These are phyloP conservation scores for Sordariomycetes sp. DNA, from an alignment of 2,329 filamentous ascomycete species.

Conservation along the genomic window DNA sequence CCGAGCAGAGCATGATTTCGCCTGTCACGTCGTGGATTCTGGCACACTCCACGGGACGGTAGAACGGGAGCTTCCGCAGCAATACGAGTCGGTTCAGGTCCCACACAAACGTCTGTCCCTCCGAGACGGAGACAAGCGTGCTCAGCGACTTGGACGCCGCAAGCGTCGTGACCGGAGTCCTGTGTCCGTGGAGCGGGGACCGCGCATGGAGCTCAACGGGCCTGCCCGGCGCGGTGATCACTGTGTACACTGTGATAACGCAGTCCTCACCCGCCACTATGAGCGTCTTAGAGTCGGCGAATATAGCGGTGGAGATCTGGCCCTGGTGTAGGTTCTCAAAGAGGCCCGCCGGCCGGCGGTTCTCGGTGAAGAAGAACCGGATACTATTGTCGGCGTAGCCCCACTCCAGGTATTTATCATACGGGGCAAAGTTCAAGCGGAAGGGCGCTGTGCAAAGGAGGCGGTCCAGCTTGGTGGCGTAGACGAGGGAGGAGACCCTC, in stretches of 20 bases:
- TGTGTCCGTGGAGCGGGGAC: slow-evolving; percentile 82
- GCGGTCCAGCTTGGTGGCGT: slow-evolving; percentile 69
- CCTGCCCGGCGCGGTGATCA: slow-evolving; percentile 53
- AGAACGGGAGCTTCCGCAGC: slow-evolving; percentile 59
- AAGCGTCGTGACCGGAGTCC: slow-evolving; percentile 68
- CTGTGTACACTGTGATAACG: slow-evolving; percentile 74
- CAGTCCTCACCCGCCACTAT: slow-evolving; percentile 91
- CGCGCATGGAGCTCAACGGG: slow-evolving; percentile 69
- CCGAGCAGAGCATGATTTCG: slow-evolving; percentile 77
- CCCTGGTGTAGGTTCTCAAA: slow-evolving; percentile 93
- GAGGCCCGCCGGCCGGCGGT: slow-evolving; percentile 70
- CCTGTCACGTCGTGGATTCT: slow-evolving; percentile 85
- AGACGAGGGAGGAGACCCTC: slow-evolving; percentile 67
- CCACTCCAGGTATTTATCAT: slow-evolving; percentile 92
- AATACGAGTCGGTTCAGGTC: slow-evolving; percentile 87
- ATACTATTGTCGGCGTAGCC: slow-evolving; percentile 89
- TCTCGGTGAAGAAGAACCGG: slow-evolving; percentile 80
- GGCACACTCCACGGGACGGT: slow-evolving; percentile 57
- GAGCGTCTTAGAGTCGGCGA: slow-evolving; percentile 82
- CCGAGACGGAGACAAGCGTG: slow-evolving; percentile 70
- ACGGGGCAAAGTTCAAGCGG: slow-evolving; percentile 79
- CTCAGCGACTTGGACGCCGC: slow-evolving; percentile 83
- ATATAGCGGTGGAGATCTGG: slow-evolving; percentile 71
- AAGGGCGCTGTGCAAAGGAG: slow-evolving; percentile 77
- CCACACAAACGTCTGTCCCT: slow-evolving; percentile 83